Percentiles rank a stretch among this genome's conserved stretches.
These are phyloP conservation scores for Peronospora farinosa DNA, from an alignment of 352 stramenopile species.

Conservation along the genomic window DNA sequence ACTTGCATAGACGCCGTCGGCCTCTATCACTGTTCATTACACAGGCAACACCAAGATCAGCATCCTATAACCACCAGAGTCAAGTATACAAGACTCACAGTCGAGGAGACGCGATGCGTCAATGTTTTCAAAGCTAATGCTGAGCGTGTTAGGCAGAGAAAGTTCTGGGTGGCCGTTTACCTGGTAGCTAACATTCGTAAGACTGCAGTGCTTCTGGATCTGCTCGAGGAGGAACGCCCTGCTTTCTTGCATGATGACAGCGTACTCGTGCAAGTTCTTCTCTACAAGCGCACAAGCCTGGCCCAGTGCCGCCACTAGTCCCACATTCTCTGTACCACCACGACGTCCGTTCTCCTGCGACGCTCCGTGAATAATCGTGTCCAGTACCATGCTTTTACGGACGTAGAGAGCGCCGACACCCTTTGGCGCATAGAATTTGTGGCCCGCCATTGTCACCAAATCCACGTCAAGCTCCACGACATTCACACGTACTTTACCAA, in stretches of 20 bases:
- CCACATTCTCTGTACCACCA: conserved; percentile 96
- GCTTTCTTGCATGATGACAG: conserved; percentile 54
- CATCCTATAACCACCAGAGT: not conserved
- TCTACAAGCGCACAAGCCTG: conserved; percentile 67
- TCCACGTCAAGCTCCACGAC: conserved; percentile 86
- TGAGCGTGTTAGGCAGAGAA: conserved; percentile 95
- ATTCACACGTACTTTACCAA: conserved; percentile 90
- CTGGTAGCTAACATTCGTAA: conserved; percentile 47
- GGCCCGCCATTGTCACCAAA: conserved; percentile 93
- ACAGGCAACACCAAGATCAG: conserved; percentile 2
- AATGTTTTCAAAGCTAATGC: conserved; percentile 88
- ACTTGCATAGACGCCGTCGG: conserved; percentile 81
- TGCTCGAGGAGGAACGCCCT: conserved; percentile 48
- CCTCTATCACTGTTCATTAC: conserved; percentile 54
- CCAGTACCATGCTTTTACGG: conserved; percentile 33
- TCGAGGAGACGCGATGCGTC: conserved; percentile 79
- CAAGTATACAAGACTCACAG: conserved; percentile 27
- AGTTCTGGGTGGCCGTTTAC: conserved; percentile 81
- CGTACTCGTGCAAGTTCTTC: conserved; percentile 67
- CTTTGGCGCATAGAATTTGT: conserved; percentile 98
- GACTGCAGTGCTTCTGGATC: conserved; percentile 43
- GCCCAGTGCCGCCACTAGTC: conserved; percentile 91
- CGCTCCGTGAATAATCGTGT: conserved; percentile 87
- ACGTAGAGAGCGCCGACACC: conserved; percentile 80
- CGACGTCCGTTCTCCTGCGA: conserved; percentile 89